These are phyloP conservation scores for Croton setiger DNA, from an alignment of 441 rosid genomes.

Conservation along the genomic window DNA sequence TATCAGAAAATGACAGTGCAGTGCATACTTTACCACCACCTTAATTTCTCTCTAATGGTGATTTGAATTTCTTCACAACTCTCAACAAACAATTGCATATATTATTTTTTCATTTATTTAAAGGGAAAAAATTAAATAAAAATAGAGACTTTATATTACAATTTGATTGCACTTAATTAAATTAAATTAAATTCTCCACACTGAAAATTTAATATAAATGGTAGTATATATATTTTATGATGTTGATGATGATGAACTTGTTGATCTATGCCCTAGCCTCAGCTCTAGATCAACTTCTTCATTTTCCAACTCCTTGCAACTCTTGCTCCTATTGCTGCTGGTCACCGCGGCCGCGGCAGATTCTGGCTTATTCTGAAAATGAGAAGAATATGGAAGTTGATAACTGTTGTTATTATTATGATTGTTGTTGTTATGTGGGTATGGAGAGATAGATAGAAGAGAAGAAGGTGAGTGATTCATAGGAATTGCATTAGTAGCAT, in stretches of 20 bases:
- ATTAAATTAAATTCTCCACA: neutral
- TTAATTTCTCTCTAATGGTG: constrained; percentile 26
- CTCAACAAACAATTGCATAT: neutral
- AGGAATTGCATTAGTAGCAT: constrained; percentile 30
- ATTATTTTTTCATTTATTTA: no score
- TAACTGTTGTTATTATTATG: constrained; percentile 27
- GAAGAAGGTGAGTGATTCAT: constrained; percentile 37
- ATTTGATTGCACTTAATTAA: constrained; percentile 7
- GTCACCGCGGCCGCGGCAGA: no score
- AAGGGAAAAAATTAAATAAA: neutral
- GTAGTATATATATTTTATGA: constrained; percentile 4
- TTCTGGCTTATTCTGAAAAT: constrained; percentile 8
- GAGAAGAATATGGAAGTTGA: constrained; percentile 27
- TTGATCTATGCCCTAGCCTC: constrained; percentile 64
- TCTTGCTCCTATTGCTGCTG: constrained; percentile 7
- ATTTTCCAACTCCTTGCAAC: constrained; percentile 21
- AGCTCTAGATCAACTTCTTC: constrained; percentile 94
- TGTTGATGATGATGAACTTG: constrained; percentile 41
- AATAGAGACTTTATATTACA: constrained; percentile 11
- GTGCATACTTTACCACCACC: constrained; percentile 23
- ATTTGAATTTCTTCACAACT: neutral
- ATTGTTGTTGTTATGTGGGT: constrained; percentile 27
- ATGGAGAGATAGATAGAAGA: constrained; percentile 44
- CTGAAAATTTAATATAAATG: no score
- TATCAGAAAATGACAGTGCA: constrained; percentile 50